Conservation (phyloP, 2,329 filamentous ascomycete species). For the Pseudogymnoascus destructans region DNA sequence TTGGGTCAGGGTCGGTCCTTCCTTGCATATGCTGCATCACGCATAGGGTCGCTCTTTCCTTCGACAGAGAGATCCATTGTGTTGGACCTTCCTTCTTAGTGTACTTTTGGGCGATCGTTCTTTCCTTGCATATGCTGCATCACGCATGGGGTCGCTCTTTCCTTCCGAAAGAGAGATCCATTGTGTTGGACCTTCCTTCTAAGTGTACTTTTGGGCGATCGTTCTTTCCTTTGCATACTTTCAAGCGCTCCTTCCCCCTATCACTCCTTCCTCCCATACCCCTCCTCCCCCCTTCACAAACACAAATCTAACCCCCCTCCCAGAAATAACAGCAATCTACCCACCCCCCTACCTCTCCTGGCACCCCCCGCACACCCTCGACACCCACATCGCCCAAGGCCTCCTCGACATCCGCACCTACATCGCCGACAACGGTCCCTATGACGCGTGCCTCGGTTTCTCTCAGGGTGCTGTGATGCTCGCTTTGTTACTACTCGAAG, state of each 20-base stretch:
- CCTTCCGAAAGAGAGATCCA: no score
- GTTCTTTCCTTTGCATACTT: background rate
- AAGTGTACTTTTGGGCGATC: background rate
- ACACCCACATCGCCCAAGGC: background rate
- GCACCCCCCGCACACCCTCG: background rate
- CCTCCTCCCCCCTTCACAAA: background rate
- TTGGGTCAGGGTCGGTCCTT: background rate
- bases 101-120: background rate
- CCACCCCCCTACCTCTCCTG: background rate
- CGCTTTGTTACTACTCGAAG: background rate
- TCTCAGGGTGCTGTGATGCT: conserved; percentile 6
- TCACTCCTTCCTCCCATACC: background rate
- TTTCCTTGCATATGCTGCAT: no score
- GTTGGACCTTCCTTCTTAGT: background rate
- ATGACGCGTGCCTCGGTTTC: conserved; percentile 9
- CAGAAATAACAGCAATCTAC: background rate
- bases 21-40: background rate
- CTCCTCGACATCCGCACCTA: conserved; percentile 7
- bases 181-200: background rate
- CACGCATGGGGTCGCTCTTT: no score
- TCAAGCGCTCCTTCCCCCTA: background rate
- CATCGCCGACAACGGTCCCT: conserved; percentile 9
- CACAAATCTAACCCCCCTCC: background rate
- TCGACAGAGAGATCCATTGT: background rate
- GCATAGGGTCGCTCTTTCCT: background rate